Evolutionary conservation across 129 eudicot genomes (phyloP).

Genomic region (Mikania micrantha): DNA sequence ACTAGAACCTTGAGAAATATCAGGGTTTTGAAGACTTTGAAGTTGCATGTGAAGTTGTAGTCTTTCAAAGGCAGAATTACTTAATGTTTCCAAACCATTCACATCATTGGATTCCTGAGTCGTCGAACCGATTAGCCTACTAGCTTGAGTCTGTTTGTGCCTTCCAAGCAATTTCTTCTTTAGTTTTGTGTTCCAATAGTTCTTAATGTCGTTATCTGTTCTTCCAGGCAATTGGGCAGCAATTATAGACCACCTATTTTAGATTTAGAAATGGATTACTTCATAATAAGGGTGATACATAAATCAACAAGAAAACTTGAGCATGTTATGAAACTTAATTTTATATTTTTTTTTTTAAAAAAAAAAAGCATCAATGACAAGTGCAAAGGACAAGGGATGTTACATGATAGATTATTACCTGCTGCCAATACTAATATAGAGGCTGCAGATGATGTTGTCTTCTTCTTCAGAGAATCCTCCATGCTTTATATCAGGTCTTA

Average conservation of each 20-base stretch:
- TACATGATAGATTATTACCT: conserved; percentile 30
- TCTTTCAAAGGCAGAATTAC: conserved; percentile 58
- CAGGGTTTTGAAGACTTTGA: conserved; percentile 43
- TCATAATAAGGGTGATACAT: background rate
- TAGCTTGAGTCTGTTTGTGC: conserved; percentile 33
- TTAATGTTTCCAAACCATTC: conserved; percentile 21
- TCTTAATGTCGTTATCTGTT: conserved; percentile 76
- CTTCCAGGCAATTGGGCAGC: conserved; percentile 83
- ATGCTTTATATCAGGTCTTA: conserved; percentile 69
- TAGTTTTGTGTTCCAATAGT: conserved; percentile 75
- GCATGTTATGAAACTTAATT: background rate
- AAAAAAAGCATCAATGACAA: conserved; percentile 33
- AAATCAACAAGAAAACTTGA: background rate
- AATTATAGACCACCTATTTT: conserved; percentile 70
- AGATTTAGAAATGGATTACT: background rate
- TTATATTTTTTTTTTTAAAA: background rate
- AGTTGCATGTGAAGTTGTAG: conserved; percentile 71
- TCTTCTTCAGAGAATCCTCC: conserved; percentile 89
- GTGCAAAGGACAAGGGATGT: conserved; percentile 31
- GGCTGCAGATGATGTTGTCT: conserved; percentile 78
- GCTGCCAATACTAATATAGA: conserved; percentile 85
- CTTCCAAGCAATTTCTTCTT: conserved; percentile 58
- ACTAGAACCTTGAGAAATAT: conserved; percentile 27
- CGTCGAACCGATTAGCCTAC: background rate
- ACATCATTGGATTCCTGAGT: conserved; percentile 20